Evolutionary conservation across 139 green algal species (phyloP).

Genomic region (Haematococcus sp.): DNA sequence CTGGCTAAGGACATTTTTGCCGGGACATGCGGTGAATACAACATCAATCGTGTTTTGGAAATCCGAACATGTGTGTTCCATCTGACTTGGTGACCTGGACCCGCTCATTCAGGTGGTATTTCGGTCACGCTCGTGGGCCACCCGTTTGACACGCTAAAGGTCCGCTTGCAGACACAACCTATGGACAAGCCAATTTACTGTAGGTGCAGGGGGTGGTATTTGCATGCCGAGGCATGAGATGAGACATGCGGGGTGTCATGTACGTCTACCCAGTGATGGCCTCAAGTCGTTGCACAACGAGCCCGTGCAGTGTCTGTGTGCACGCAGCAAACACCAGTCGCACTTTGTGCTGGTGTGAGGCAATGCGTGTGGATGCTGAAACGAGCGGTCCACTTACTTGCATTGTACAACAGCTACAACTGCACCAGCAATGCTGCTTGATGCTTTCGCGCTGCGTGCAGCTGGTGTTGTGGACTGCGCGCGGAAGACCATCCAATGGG

Average conservation of each 20-base stretch:
- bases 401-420: too few relatives aligned
- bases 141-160: slow-evolving; percentile 91
- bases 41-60: background rate
- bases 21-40: slow-evolving; percentile 60
- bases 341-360: background rate
- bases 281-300: too few relatives aligned
- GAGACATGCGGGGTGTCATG: background rate
- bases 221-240: background rate
- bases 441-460: slow-evolving; percentile 41
- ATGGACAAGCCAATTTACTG: slow-evolving; percentile 86
- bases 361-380: background rate
- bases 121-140: slow-evolving; percentile 86
- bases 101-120: slow-evolving; percentile 70
- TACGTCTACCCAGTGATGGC: too few relatives aligned
- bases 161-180: slow-evolving; percentile 88
- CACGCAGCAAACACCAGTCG: too few relatives aligned
- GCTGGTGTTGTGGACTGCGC: slow-evolving; percentile 84
- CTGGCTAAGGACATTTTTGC: slow-evolving; percentile 73
- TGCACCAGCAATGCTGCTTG: background rate
- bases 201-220: slow-evolving; percentile 33
- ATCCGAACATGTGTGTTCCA: background rate
- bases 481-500: slow-evolving; percentile 88
- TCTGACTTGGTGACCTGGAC: background rate
- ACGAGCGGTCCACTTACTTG: background rate
- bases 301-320: too few relatives aligned